phyloP scores from a whole-genome alignment of 2,329 filamentous ascomycete genomes.

The Colletotrichum sp. region DNA sequence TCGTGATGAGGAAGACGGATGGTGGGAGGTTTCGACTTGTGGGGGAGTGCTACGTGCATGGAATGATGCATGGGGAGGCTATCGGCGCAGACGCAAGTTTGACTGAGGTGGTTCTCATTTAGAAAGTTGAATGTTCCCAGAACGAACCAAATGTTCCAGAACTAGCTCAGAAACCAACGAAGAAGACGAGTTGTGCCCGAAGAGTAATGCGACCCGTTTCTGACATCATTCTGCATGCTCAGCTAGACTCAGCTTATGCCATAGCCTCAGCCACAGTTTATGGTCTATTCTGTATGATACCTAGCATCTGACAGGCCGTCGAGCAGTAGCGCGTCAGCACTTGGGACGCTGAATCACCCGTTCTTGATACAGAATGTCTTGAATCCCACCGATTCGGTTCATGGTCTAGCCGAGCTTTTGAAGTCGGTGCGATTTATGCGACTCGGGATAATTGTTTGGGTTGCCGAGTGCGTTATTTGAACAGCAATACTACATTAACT shows the following conservation, averaged over 20 bases:
- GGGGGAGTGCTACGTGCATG: conserved; percentile 42
- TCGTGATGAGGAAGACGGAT: conserved; percentile 18
- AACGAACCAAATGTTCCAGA: too few relatives aligned
- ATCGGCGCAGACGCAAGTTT: conserved; percentile 13
- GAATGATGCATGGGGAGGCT: conserved; percentile 40
- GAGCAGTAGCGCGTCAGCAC: not conserved
- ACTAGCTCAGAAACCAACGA: not conserved
- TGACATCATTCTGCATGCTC: not conserved
- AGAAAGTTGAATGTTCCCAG: not conserved
- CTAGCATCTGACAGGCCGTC: not conserved
- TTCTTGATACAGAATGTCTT: not conserved
- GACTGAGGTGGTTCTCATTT: not conserved
- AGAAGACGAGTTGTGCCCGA: fast-evolving
- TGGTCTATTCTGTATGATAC: not conserved
- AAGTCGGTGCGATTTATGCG: not conserved
- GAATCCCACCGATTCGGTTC: not conserved
- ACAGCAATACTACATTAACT: not conserved
- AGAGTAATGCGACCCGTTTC: not conserved
- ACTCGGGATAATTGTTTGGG: not conserved
- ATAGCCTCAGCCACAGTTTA: not conserved
- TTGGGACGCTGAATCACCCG: not conserved
- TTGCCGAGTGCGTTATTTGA: not conserved
- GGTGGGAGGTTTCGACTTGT: conserved; percentile 22
- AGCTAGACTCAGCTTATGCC: not conserved
- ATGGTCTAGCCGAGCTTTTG: not conserved